Base-by-base conservation (phyloP, 108 stramenopile genomes). In the Mayamaea pseudoterrestris region DNA sequence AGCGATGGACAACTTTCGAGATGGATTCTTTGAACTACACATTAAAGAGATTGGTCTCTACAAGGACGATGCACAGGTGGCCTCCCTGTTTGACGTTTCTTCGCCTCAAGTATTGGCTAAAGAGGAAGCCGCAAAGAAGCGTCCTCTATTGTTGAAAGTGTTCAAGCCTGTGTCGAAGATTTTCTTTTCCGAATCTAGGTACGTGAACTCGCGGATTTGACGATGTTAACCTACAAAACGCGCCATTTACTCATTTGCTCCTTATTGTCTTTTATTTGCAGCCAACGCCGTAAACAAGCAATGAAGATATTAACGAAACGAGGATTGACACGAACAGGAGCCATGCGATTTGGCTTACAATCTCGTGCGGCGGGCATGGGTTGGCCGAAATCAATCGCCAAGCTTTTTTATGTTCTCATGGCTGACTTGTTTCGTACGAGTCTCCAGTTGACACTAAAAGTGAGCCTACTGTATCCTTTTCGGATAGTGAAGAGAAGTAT, bases 1-100 rank as follows among this genome's bases (percentile, higher is more conserved):
- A 5, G 74, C 76, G 48, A 18, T 86, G 5, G 55, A 60, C 8
- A 63, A 79, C 43, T 86, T 86, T 54, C 74, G 84, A 7, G 65
- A 76, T 22, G 84, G 84, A 14, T 86, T 46, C 60, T 86, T 86
- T 58, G 75, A 86, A 30, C 24, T 86, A 28, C 79, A 69, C 20
- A 57, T 86, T 7, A 56, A 64, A 45, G 48, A 63, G 28, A 81
- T 86, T 49, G 84, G 84, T 16, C 60, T 77, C 22, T 86, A 69
- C 48, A 35, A 26, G 2, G 28, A 44, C 31, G 32, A 50, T 39
- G 27, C 34, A 44, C 23, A 13, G 31, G 18, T 35, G 21, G 17
- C 21, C 5, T 30, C 18, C 11, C 0, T 27, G 7, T 47, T 40
- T 20, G 41, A 55, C 23, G 31, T 24, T 27, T 3, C 6, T 12